Evolutionary conservation across 495 filamentous ascomycete genomes (phyloP), one percentile per base, ranked within the genome.

Genomic region (Cercophora newfieldiana): DNA sequence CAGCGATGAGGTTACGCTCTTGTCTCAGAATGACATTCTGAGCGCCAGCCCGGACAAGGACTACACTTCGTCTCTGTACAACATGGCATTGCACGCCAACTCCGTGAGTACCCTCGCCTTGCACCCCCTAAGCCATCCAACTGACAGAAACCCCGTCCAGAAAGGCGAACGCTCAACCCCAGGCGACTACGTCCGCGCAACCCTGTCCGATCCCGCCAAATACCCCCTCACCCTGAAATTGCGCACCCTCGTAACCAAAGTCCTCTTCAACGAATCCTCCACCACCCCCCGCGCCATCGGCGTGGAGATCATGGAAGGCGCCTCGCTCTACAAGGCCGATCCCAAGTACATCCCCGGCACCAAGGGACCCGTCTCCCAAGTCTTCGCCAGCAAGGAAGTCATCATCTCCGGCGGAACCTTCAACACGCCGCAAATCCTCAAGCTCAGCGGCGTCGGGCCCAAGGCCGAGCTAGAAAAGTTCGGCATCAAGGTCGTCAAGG

Each of bases 401-500:
- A 81, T 88, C 54, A 69, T 87, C 33, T 78, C 81, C 1, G 80
- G 78, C 10, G 86, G 86, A 3, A 76, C 83, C 19, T 87, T 86
- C 74, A 86, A 85, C 77, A 80, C 82, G 22, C 85, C 86, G 21
- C 80, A 85, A 48, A 80, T 88, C 18, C 74, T 88, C 10, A 82
- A 86, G 64, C 81, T 84, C 3, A 83, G 78, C 19, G 86, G 85
- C 8, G 81, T 88, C 57, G 86, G 86, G 0, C 78, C 83, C 0
- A 77, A 74, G 7, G 75, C 77, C 0, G 83, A 87, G 54, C 74
- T 87, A 14, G 62, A 72, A 1, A 76, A 80, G 49, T 76, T 81
- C 61, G 72, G 72, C 10, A 86, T 89, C 50, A 68, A 77, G n/a
- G 77, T 82, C 26, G 66, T 78, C 21, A 70, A 80, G 1, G 74